Conservation (phyloP, 345 rosid genomes). For the Citrus medica region DNA sequence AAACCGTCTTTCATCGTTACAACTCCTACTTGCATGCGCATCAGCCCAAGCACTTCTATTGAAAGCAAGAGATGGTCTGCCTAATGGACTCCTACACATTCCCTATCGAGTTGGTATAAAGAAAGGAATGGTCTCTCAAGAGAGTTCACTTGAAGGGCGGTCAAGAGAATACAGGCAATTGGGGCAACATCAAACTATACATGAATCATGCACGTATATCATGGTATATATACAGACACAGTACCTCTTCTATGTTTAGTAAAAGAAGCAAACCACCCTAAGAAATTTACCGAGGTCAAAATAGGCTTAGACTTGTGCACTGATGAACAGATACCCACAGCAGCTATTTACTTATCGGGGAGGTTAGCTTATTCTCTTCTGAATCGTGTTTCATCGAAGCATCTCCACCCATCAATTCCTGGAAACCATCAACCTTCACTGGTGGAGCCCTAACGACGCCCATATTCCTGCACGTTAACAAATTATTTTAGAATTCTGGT, state of each 20-base stretch:
- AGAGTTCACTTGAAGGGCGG: not conserved
- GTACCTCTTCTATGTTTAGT: not conserved
- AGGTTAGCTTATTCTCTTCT: conserved; percentile 68
- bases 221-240: not conserved
- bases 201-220: not conserved
- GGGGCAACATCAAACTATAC: not conserved
- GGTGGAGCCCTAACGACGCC: conserved; percentile 78
- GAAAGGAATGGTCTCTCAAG: not conserved
- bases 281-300: not conserved
- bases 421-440: conserved; percentile 89
- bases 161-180: not conserved
- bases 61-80: not conserved
- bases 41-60: not conserved
- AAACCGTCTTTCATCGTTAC: not conserved
- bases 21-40: not conserved
- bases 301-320: not conserved
- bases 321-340: not conserved
- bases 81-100: not conserved
- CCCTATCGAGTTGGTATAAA: not conserved
- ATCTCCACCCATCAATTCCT: conserved; percentile 93
- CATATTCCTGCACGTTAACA: conserved; percentile 47
- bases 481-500: conserved; percentile 12
- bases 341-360: conserved; percentile 61
- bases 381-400: conserved; percentile 63
- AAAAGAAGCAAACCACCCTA: not conserved